Evolutionary conservation across 352 stramenopile genomes (phyloP).

Genomic region (Aphanomyces invadans): DNA sequence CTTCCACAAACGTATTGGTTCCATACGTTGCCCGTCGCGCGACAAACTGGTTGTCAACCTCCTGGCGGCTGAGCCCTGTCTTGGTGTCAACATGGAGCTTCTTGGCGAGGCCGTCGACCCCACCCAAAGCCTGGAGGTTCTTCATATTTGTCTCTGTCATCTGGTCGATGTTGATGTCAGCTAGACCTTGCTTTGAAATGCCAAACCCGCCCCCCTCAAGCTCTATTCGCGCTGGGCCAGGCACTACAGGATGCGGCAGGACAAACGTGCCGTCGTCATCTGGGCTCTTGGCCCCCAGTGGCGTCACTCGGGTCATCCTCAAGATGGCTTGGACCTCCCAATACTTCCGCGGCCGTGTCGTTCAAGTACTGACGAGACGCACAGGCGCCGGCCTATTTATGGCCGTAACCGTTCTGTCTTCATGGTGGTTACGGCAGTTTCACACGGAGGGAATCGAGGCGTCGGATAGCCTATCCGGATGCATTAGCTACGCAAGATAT

Average conservation of each 20-base stretch:
- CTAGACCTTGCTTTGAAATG: constrained; percentile 62
- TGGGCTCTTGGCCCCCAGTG: neutral
- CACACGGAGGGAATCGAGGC: neutral
- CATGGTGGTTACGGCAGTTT: neutral
- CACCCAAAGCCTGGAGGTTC: constrained; percentile 53
- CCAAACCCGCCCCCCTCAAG: constrained; percentile 43
- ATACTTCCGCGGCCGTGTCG: no score
- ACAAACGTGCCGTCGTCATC: neutral
- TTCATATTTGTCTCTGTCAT: constrained; percentile 70
- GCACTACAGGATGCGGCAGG: neutral
- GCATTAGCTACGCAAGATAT: neutral
- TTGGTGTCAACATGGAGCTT: constrained; percentile 65
- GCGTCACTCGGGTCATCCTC: constrained; percentile 8
- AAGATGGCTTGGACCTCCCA: no score
- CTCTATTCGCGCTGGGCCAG: neutral
- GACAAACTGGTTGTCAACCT: constrained; percentile 49
- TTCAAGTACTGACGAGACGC: no score
- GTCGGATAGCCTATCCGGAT: neutral
- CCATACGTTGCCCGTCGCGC: constrained; percentile 53
- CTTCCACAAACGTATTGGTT: constrained; percentile 54
- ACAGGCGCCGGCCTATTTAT: neutral
- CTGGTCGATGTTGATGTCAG: constrained; percentile 63
- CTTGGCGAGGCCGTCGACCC: constrained; percentile 40
- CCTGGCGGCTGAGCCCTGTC: constrained; percentile 47
- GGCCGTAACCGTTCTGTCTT: neutral